Conservation (phyloP, 306 rosid genomes). For the Vicia faba region DNA sequence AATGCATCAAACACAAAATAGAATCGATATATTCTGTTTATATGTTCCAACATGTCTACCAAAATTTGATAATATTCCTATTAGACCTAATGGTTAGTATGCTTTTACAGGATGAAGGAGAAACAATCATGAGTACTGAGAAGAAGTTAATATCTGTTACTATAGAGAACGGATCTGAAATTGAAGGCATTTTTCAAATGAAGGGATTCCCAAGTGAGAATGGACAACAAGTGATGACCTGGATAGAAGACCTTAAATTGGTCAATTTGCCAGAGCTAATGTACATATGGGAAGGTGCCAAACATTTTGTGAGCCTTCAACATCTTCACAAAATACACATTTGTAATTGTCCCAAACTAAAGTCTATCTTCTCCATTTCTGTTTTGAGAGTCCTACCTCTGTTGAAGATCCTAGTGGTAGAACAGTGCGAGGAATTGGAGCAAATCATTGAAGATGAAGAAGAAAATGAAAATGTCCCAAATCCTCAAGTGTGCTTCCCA, state of each 20-base stretch:
- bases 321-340: background rate
- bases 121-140: background rate
- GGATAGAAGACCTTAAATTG: background rate
- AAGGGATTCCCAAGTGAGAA: background rate
- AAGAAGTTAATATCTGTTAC: background rate
- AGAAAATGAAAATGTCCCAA: background rate
- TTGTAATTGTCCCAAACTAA: background rate
- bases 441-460: slow-evolving; percentile 23
- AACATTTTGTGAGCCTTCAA: slow-evolving; percentile 10
- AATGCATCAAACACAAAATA: no score
- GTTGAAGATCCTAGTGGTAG: background rate
- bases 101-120: slow-evolving; percentile 8
- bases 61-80: background rate
- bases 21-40: background rate
- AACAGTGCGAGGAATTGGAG: slow-evolving; percentile 18
- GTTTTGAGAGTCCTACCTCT: slow-evolving; percentile 23
- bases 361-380: slow-evolving; percentile 20
- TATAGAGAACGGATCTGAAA: slow-evolving; percentile 1
- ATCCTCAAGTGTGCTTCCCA: background rate
- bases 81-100: slow-evolving; percentile 2
- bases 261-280: background rate
- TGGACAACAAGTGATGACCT: background rate
- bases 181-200: slow-evolving; percentile 19
- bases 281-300: slow-evolving; percentile 23
- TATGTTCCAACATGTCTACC: slow-evolving; percentile 2